Base-by-base conservation (phyloP, 2,329 filamentous ascomycete species). In the Beauveria caledonica region DNA sequence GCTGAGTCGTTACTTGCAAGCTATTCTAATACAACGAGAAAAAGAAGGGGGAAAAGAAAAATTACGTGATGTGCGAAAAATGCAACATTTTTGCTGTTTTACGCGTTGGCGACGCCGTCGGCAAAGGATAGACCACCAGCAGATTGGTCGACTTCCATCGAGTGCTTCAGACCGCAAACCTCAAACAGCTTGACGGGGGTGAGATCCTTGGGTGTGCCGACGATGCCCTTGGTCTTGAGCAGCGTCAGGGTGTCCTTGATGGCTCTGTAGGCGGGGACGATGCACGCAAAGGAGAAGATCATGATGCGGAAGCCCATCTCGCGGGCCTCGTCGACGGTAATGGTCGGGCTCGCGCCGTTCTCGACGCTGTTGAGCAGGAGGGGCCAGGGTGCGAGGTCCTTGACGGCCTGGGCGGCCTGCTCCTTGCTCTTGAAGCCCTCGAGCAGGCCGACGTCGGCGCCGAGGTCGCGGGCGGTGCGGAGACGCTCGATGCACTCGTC, bases 391-490 rank as follows among this genome's bases (percentile, higher is more conserved):
- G 75, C 76, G 1, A 85, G 71, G 15, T 79, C 77, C 39, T 73
- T 68, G 23, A 79, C 77, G 1, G 76, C 75, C 55, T 73, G 70
- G 27, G 72, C 70, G 0, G 78, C 81, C 66, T 86, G 75, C 46
- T 82, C 80, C 29, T 75, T 74, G 6, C 72, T 77, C 11, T 74
- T 76, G 61, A 86, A 76, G 5, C 83, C 85, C 65, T 87, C 85
- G 7, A 87, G 77, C 62, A 87, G 80, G 0, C 77, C 79, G 2
- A 81, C 80, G 65, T 87, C 84, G 2, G 84, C 84, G 29, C 85
- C 84, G 21, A 78, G 77, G 2, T 77, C 76, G 0, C 78, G 72
- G 0, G 84, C 84, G 3, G 71, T 74, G 61, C 72, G 73, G 27
- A 87, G 70, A 1, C 84, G 73, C 6, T 67, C 67, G 19, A 86